Evolutionary conservation across 345 rosid species (phyloP), one percentile per base, ranked within the genome.

Genomic region (Orychophragmus violaceus): DNA sequence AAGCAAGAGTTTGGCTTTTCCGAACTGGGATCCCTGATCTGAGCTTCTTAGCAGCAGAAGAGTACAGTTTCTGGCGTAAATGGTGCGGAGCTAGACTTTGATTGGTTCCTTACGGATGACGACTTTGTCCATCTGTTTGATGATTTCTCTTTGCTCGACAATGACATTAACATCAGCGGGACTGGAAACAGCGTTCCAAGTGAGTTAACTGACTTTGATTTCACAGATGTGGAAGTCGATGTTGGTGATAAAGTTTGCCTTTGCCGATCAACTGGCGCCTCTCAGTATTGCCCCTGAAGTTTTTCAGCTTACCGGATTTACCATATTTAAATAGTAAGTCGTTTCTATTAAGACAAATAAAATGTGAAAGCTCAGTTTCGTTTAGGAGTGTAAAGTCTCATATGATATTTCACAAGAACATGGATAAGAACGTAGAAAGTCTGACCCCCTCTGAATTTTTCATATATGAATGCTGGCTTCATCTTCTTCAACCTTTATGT

Each of bases 191-290:
- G n/a, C n/a, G 88, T 82, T 49, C 66, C 82, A 1, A 80, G 79
- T 2, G 90, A 78, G 68, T 86, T 93, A 8, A 96, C 97, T 0
- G 97, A 93, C 68, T 90, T 32, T 33, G 89, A 89, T 68, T 79
- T 79, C 58, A 49, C 56, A 11, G 68, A 74, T 60, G 44, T 8
- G 22, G 72, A 66, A 3, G 75, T 82, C 8, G 87, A 77, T 45
- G 74, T 82, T 2, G 78, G 75, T 37, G 80, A 71, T 30, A 78
- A 87, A 85, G 13, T 79, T 77, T 45, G 67, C 59, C 44, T 30
- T 57, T 25, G 45, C 68, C 1, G 80, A 76, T 69, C 76, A 76
- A 49, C 46, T 51, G 0, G 25, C 36, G 1, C 73, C 81, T 51
- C 67, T 70, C 76, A 29, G 41, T 3, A 51, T 60, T 69, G 58